These are phyloP conservation scores for Penicillium sclerotiorum DNA, from an alignment of 2,329 filamentous ascomycete genomes.

Conservation along the genomic window DNA sequence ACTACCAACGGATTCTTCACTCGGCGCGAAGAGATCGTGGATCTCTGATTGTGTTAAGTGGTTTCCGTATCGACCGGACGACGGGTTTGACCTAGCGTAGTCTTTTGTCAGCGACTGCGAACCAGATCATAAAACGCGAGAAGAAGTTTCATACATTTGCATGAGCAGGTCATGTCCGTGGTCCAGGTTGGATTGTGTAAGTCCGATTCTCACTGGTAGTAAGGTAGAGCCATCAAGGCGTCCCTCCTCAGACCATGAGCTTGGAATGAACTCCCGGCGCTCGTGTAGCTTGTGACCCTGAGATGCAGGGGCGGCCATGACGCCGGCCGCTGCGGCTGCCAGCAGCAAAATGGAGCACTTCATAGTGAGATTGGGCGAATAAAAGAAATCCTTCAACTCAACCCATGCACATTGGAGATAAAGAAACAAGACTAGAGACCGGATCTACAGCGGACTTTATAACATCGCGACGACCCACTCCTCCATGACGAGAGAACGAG, in stretches of 20 bases:
- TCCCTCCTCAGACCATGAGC: constrained; percentile 30
- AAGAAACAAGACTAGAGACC: background rate
- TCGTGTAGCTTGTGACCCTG: constrained; percentile 34
- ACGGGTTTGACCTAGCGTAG: constrained; percentile 37
- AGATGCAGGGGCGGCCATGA: constrained; percentile 26
- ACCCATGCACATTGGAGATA: background rate
- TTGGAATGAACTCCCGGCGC: constrained; percentile 31
- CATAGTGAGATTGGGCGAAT: constrained; percentile 20
- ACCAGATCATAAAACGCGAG: background rate
- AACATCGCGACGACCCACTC: background rate
- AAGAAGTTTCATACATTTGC: constrained; percentile 29
- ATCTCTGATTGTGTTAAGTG: constrained; percentile 36
- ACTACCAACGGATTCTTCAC: constrained; percentile 27
- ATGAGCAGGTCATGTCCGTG: constrained; percentile 33
- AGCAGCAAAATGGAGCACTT: constrained; percentile 27
- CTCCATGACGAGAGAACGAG: background rate
- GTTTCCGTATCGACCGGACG: constrained; percentile 39
- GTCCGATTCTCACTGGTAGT: constrained; percentile 31
- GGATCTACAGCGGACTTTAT: constrained; percentile 3
- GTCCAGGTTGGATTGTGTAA: constrained; percentile 32
- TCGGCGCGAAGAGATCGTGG: constrained; percentile 40
- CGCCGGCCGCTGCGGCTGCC: constrained; percentile 18
- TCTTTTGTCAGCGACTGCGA: no score
- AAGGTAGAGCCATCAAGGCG: constrained; percentile 22
- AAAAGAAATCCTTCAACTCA: background rate